phyloP scores from a whole-genome alignment of 345 rosid species.

The Hibiscus syriacus region DNA sequence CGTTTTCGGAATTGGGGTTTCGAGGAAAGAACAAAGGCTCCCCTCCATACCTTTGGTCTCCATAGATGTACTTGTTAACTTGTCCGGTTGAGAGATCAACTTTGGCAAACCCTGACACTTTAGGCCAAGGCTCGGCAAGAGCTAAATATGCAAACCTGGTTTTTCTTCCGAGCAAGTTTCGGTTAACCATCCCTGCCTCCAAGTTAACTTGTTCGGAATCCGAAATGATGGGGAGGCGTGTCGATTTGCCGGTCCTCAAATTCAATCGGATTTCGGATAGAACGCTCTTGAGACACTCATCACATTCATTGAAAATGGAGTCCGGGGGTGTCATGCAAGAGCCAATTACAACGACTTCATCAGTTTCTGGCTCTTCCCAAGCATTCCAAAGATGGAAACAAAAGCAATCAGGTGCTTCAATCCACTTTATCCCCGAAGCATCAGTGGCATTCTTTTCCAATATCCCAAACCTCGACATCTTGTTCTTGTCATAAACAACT shows the following conservation, averaged over 20 bases:
- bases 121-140: slow-evolving; percentile 85
- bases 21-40: slow-evolving; percentile 66
- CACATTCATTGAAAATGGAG: slow-evolving; percentile 79
- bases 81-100: slow-evolving; percentile 58
- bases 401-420: slow-evolving; percentile 72
- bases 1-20: slow-evolving; percentile 22
- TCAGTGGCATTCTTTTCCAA: slow-evolving; percentile 50
- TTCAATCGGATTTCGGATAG: slow-evolving; percentile 69
- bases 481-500: slow-evolving; percentile 70
- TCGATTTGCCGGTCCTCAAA: slow-evolving; percentile 53
- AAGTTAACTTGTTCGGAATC: slow-evolving; percentile 54
- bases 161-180: slow-evolving; percentile 69
- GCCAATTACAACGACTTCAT: slow-evolving; percentile 76
- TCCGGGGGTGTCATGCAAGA: slow-evolving; percentile 88
- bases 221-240: slow-evolving; percentile 46
- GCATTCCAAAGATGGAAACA: slow-evolving; percentile 96
- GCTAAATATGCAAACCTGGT: slow-evolving; percentile 67
- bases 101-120: slow-evolving; percentile 77
- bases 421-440: slow-evolving; percentile 44
- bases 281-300: slow-evolving; percentile 60
- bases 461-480: slow-evolving; percentile 65
- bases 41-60: slow-evolving; percentile 58
- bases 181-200: slow-evolving; percentile 87
- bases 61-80: slow-evolving; percentile 48
- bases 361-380: slow-evolving; percentile 84